phyloP scores from a whole-genome alignment of 2,329 filamentous ascomycete genomes.

The Clonostachys sp. region DNA sequence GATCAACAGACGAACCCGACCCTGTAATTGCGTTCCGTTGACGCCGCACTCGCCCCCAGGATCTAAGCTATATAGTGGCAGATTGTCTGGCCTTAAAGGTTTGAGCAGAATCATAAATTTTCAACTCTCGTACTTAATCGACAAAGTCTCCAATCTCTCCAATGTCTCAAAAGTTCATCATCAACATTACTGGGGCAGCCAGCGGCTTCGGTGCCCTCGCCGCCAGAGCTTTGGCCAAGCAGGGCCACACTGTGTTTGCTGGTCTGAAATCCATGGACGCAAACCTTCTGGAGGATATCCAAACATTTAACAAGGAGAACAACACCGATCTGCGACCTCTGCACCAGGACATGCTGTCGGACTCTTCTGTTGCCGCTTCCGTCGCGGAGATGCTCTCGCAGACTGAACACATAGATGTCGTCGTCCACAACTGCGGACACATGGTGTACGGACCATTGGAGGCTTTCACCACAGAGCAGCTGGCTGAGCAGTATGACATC shows the following conservation, averaged over 20 bases:
- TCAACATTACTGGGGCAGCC: not conserved
- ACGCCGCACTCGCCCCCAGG: too few species aligned
- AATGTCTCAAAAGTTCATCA: not conserved
- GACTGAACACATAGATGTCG: not conserved
- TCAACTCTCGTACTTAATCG: too few species aligned
- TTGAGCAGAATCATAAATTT: too few species aligned
- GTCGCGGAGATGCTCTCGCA: not conserved
- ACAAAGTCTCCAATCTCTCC: too few species aligned
- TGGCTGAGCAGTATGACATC: not conserved
- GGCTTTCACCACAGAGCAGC: not conserved
- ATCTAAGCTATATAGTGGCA: too few species aligned
- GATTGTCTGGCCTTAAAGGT: too few species aligned
- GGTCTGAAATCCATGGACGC: not conserved
- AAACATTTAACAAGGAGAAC: too few species aligned
- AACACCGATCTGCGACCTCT: too few species aligned
- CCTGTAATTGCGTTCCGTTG: too few species aligned
- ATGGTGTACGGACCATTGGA: not conserved
- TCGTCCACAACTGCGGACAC: not conserved
- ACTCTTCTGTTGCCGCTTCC: not conserved
- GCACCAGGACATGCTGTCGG: not conserved
- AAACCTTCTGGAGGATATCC: not conserved
- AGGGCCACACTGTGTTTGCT: not conserved
- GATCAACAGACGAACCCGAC: too few species aligned
- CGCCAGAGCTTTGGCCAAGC: not conserved
- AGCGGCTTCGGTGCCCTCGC: not conserved